Evolutionary conservation across 257 asterid genomes (phyloP), one percentile per base, ranked within the genome.

Genomic region (Avicennia marina): DNA sequence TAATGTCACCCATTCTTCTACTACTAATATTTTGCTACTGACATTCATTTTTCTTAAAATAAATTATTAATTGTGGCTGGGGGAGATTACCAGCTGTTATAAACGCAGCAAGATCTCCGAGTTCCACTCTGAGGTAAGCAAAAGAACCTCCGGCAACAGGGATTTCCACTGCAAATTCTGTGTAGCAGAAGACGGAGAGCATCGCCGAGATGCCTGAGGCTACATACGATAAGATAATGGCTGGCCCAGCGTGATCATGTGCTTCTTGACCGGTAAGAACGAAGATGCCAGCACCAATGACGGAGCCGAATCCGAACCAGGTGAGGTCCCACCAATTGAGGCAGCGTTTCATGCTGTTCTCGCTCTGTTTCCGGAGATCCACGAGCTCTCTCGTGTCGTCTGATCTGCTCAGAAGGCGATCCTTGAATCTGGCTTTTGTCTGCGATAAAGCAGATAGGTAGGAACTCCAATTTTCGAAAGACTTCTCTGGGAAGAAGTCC

Each of bases 281-380:
- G 40, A 81, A 81, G 58, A 81, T 81, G 8, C 85, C 83, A 0
- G 89, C 79, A n/a, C 89, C 85, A 4, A 81, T 81, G 9, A 78
- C 89, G 2, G 89, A 53, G 56, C 89, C 89, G n/a, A 81, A 81
- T 10, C 89, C 89, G 4, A 78, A 81, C 89, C 89, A 81, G 68
- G 63, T 78, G 56, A 81, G 83, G 62, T 81, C 89, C 86, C 83
- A 81, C 89, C 89, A 78, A 77, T 38, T 78, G 71, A 81, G 89
- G 74, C 83, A 73, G 53, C 81, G 79, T 40, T 75, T 81, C 85
- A 81, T 78, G 71, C 33, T 66, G 69, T 81, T 76, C 54, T 81
- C 89, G 29, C 89, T 81, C 72, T 81, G 79, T 64, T 65, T 73
- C n/a, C 73, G 72, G 53, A 78, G 75, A 31, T 73, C 72, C 19